Conservation (phyloP, 345 rosid species). For the Hibiscus tridactylites region DNA sequence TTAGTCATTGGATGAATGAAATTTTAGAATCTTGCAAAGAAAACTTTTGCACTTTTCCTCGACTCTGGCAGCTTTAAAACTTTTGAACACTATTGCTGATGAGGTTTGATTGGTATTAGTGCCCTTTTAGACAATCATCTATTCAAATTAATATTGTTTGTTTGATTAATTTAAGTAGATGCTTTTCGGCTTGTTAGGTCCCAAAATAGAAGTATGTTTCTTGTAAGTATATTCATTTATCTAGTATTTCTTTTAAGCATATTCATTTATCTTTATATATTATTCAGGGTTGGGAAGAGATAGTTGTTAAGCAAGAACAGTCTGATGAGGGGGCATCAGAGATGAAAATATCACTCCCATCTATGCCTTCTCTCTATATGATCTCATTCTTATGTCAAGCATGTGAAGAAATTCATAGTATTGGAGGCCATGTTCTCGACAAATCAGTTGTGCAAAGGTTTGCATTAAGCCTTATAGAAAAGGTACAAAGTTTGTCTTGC, state of each 20-base stretch:
- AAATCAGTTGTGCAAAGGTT: slow-evolving; percentile 76
- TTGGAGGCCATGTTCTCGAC: slow-evolving; percentile 97
- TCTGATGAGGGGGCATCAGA: slow-evolving; percentile 57
- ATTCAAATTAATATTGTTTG: neutral
- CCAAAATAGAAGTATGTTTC: neutral
- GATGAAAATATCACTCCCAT: slow-evolving; percentile 87
- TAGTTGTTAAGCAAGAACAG: slow-evolving; percentile 75
- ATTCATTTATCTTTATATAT: slow-evolving; percentile 11
- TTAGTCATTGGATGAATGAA: neutral
- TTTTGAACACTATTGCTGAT: neutral
- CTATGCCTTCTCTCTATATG: slow-evolving; percentile 87
- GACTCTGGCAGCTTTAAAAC: neutral
- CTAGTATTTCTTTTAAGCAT: neutral
- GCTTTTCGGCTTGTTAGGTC: neutral
- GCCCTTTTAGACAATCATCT: neutral
- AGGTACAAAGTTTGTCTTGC: slow-evolving; percentile 35
- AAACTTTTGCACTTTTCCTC: neutral
- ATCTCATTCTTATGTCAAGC: slow-evolving; percentile 88
- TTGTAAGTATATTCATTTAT: slow-evolving; percentile 9
- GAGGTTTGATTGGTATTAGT: neutral
- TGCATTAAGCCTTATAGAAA: slow-evolving; percentile 63
- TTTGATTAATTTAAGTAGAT: neutral
- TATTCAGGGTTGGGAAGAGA: slow-evolving; percentile 96
- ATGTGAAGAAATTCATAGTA: slow-evolving; percentile 93
- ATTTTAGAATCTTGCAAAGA: neutral